Evolutionary conservation across 495 filamentous ascomycete genomes (phyloP), one percentile per base, ranked within the genome.

Genomic region (Umbilicaria muhlenbergii): DNA sequence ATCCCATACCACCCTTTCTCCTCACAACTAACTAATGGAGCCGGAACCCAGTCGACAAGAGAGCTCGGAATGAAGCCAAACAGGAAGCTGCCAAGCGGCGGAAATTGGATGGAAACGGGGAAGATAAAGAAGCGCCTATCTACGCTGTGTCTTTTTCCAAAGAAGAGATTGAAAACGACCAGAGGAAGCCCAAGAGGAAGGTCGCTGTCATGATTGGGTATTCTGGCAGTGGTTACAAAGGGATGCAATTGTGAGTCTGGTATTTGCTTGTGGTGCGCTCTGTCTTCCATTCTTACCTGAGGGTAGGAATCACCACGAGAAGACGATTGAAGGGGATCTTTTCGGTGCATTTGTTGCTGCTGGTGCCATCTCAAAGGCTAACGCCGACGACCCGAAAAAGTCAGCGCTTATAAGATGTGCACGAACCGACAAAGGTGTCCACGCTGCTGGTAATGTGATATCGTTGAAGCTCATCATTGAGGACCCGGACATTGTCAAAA

Each of bases 301-400:
- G 31, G 10, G 33, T 54, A 51, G 52, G 46, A 75, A 73, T 51
- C 60, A 63, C 42, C 62, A 80, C 33, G 78, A 92, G 49, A 88
- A 86, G 65, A 96, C 86, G 1, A 95, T 98, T 44, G 91, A 96
- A 58, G 87, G 91, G n/a, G 91, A 98, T 52, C 67, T 98, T 0
- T 98, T 98, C 56, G 70, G 75, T 12, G 91, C 92, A 11, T 81
- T 98, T 44, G 81, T 98, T 32, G 75, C 74, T 7, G 84, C 88
- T 16, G 85, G 87, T 16, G 88, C 89, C 48, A 91, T 98, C 46
- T 94, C 89, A 17, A 94, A 92, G 54, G 87, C 86, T 43, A 98
- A 98, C 58, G 89, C 89, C 5, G 73, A 91, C 42, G 91, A 98
- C 56, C 91, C 91, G 1, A 94, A 89, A 58, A 98, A 98, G 61